A percentile compares a stretch with the other conserved stretches of the same genome.
Conservation (phyloP, 2,329 filamentous ascomycete genomes). For the Talaromyces sp. region DNA sequence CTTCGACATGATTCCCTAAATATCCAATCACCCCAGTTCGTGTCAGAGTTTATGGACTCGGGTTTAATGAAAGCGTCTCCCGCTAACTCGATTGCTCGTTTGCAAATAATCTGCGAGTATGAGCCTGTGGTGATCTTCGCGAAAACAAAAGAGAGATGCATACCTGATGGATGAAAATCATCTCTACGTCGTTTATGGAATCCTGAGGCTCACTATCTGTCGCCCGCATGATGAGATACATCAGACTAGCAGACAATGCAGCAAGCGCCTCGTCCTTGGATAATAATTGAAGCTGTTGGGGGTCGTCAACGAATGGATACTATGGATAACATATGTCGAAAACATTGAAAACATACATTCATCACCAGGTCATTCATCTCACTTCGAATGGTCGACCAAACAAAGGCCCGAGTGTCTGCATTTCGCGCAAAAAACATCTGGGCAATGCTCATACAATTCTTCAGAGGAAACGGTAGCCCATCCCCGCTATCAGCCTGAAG, state of each 20-base stretch:
- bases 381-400: conserved; percentile 6
- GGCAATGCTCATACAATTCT: conserved; percentile 10
- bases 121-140: background rate
- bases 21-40: conserved; percentile 8
- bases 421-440: conserved; percentile 5
- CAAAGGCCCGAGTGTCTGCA: conserved; percentile 7
- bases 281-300: background rate
- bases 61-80: background rate
- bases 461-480: conserved; percentile 4
- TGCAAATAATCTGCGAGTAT: background rate
- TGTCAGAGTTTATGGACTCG: background rate
- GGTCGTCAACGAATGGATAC: background rate
- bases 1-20: conserved; percentile 9
- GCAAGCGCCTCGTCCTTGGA: background rate
- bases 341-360: background rate
- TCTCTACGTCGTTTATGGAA: conserved; percentile 3
- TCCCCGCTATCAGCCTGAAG: background rate
- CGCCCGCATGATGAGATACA: conserved; percentile 12
- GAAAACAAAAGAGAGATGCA: background rate
- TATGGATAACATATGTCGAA: background rate
- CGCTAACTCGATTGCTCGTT: background rate
- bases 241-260: conserved; percentile 5
- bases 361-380: conserved; percentile 1
- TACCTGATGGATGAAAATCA: conserved; percentile 1
- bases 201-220: conserved; percentile 2